Percentiles rank a stretch among this genome's conserved stretches.
These are phyloP conservation scores for Debaryomycetaceae sp. DNA, from an alignment of 1,139 yeast genomes.

Conservation along the genomic window DNA sequence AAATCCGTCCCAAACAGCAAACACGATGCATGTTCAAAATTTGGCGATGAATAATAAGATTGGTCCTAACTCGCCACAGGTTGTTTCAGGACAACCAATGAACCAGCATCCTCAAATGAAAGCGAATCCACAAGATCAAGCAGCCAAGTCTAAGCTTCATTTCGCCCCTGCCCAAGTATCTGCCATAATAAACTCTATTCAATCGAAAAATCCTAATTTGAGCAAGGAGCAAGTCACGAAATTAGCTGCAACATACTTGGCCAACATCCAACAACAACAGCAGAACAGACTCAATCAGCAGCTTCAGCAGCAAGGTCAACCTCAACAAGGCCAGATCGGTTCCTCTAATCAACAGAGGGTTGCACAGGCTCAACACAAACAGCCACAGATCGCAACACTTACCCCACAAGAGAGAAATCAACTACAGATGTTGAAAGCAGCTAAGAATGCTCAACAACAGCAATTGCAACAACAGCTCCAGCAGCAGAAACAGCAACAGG, in stretches of 20 bases:
- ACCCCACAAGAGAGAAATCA: constrained; percentile 38
- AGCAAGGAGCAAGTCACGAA: constrained; percentile 71
- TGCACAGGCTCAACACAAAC: constrained; percentile 12
- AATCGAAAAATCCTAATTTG: constrained; percentile 64
- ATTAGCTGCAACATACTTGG: constrained; percentile 67
- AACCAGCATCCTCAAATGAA: constrained; percentile 8
- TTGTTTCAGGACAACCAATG: constrained; percentile 4
- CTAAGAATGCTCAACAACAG: constrained; percentile 31
- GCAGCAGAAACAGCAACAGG: constrained; percentile 13
- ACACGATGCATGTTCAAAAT: constrained; percentile 3
- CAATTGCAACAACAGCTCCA: constrained; percentile 25
- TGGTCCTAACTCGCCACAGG: neutral
- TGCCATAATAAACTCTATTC: constrained; percentile 66
- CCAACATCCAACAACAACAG: constrained; percentile 54
- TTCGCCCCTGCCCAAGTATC: constrained; percentile 65
- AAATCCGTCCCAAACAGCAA: constrained; percentile 5
- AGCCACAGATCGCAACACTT: constrained; percentile 27
- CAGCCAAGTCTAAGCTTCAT: constrained; percentile 36
- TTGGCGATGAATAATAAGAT: neutral
- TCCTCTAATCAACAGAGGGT: constrained; percentile 1
- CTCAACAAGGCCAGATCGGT: constrained; percentile 13
- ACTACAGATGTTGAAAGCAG: constrained; percentile 35
- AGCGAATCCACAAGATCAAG: constrained; percentile 2
- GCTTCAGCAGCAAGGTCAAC: constrained; percentile 15
- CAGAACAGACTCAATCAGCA: constrained; percentile 33